Evolutionary conservation across 352 stramenopile species (phyloP).

Genomic region (Phytophthora hibernalis): DNA sequence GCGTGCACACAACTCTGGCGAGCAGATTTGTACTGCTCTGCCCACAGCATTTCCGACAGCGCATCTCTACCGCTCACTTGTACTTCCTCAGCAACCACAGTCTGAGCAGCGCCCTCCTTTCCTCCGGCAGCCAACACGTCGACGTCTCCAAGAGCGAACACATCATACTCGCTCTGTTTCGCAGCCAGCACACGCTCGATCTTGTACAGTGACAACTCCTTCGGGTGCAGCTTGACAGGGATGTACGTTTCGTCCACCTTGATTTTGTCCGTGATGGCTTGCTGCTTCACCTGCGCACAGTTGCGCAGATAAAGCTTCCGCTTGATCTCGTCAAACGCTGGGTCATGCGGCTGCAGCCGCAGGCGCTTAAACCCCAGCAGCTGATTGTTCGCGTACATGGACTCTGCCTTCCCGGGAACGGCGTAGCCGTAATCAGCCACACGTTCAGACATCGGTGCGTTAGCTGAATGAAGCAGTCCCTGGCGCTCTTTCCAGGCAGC

Average conservation of each 20-base stretch:
- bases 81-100: conserved; percentile 12
- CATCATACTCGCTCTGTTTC: conserved; percentile 39
- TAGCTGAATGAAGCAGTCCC: conserved; percentile 89
- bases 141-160: conserved; percentile 57
- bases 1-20: conserved; percentile 75
- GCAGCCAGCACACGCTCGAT: conserved; percentile 64
- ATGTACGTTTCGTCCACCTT: conserved; percentile 79
- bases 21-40: conserved; percentile 57
- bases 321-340: conserved; percentile 90
- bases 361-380: conserved; percentile 84
- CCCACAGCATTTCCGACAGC: conserved; percentile 37
- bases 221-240: conserved; percentile 69
- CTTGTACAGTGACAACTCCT: conserved; percentile 77
- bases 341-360: conserved; percentile 65
- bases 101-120: conserved; percentile 25
- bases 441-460: conserved; percentile 78
- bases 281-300: conserved; percentile 82
- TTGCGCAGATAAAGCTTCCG: conserved; percentile 88
- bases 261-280: conserved; percentile 85
- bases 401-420: conserved; percentile 80
- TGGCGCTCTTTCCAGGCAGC: conserved; percentile 65
- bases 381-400: conserved; percentile 91
- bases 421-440: conserved; percentile 88
- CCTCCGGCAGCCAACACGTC: conserved; percentile 38
- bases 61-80: conserved; percentile 11